Conservation (phyloP, 345 rosid genomes). For the Hibiscus syriacus region DNA sequence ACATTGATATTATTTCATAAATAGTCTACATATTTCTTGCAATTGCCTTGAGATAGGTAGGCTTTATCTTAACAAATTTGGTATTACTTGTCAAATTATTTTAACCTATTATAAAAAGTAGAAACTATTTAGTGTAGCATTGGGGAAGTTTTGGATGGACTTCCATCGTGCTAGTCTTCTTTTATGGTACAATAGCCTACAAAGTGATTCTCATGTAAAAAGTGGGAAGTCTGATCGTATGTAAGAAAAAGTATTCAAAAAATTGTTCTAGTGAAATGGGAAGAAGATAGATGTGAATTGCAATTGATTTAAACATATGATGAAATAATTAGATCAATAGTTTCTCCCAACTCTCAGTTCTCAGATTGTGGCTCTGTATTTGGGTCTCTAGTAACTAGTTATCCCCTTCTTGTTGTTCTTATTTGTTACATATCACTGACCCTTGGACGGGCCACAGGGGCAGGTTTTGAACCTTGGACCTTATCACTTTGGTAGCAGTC, state of each 20-base stretch:
- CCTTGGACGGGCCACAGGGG: not conserved
- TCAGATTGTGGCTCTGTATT: not conserved
- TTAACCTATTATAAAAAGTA: not conserved
- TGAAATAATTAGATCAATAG: not conserved
- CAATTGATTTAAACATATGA: not conserved
- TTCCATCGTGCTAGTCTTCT: not conserved
- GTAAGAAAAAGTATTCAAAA: not conserved
- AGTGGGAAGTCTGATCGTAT: not conserved
- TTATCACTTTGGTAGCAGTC: not conserved
- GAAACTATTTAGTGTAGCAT: not conserved
- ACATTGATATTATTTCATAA: not conserved
- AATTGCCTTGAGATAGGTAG: not conserved
- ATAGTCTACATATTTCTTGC: not conserved
- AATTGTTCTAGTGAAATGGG: not conserved
- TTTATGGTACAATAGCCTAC: not conserved
- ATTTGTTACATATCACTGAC: not conserved
- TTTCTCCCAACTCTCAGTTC: not conserved
- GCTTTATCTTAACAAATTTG: not conserved
- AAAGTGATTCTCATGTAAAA: not conserved
- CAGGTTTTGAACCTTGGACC: not conserved
- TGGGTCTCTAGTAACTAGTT: not conserved
- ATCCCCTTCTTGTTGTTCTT: not conserved
- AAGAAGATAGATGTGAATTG: not conserved
- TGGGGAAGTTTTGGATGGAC: not conserved
- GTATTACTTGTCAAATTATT: not conserved